Conservation (phyloP, 1,139 yeast genomes). For the Hansenula lynferdii region DNA sequence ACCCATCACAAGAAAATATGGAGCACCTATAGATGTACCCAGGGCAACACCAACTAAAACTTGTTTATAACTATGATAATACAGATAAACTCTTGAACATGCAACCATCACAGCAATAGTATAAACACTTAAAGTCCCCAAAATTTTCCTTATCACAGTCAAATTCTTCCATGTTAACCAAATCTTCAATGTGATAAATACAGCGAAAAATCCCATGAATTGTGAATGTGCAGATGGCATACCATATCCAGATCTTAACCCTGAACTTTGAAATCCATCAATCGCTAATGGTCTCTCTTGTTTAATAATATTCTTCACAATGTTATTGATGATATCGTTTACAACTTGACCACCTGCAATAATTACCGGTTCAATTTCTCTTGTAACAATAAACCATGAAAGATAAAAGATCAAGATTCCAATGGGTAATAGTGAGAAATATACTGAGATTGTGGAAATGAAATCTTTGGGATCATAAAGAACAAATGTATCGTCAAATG, state of each 20-base stretch:
- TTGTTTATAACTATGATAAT: slow-evolving; percentile 72
- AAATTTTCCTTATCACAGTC: slow-evolving; percentile 22
- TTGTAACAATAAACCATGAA: slow-evolving; percentile 74
- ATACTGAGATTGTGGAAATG: slow-evolving; percentile 59
- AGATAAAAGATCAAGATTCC: slow-evolving; percentile 73
- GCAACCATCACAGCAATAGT: slow-evolving; percentile 47
- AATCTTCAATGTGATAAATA: slow-evolving; percentile 54
- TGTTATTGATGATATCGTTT: slow-evolving; percentile 68
- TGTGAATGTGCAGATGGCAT: slow-evolving; percentile 99
- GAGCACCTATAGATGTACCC: slow-evolving; percentile 56
- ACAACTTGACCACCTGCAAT: slow-evolving; percentile 83
- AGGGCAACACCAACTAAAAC: slow-evolving; percentile 66
- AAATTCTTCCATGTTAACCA: slow-evolving; percentile 37
- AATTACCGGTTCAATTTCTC: slow-evolving; percentile 83
- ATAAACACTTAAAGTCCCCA: slow-evolving; percentile 21
- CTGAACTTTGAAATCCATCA: slow-evolving; percentile 41
- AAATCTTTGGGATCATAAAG: slow-evolving; percentile 67
- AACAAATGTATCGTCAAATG: slow-evolving; percentile 65
- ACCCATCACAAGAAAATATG: slow-evolving; percentile 51
- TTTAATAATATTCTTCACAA: slow-evolving; percentile 57
- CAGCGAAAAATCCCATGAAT: slow-evolving; percentile 82
- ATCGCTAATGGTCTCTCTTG: slow-evolving; percentile 74
- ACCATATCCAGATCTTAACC: slow-evolving; percentile 63
- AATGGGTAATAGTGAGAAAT: slow-evolving; percentile 80
- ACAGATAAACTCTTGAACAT: slow-evolving; percentile 70